Evolutionary conservation across 495 filamentous ascomycete species (phyloP), one percentile per base, ranked within the genome.

Genomic region (Penicillium daleae): DNA sequence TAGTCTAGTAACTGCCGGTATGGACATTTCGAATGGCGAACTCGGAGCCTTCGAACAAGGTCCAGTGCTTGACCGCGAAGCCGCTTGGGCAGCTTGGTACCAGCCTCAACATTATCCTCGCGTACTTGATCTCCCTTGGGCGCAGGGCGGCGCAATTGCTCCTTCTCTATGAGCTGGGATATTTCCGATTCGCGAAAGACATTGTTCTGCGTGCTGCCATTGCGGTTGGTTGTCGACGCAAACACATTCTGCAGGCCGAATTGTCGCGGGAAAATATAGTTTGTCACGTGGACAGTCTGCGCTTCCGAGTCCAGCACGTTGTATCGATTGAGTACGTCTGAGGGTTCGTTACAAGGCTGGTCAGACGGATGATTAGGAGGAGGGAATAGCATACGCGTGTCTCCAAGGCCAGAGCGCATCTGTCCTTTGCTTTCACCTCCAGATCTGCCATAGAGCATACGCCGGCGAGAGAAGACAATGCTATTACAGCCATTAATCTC

Each of bases 221-320:
- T 84, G 17, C 68, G 71, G 67, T 94, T 83, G 15, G 89, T 78
- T 12, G 77, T 71, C 1, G 85, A 87, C 0, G 90, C 91, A 66
- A 98, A 97, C n/a, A 89, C 91, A 76, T 97, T 99, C 65, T 94
- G 91, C 13, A 99, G 78, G 4, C 86, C 86, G 70, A 96, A 97
- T 71, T 98, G 92, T 21, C 89, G 83, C 32, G 95, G 95, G 64
- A 99, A 99, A 2, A 99, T 87, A 73, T 99, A 94, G 76, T 92
- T 92, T 85, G 97, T 85, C 27, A 97, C 76, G 61, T 90, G 91
- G 7, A 88, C 68, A 0, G 87, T 90, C 55, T 90, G 82, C 15
- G 55, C 60, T 32, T 69, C 33, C 53, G 84, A 81, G 7, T 78
- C 68, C 6, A 71, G 57, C 35, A 85, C 76, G 0, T 83, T 76